These are phyloP conservation scores for Mycena rosella DNA, from an alignment of 768 basidiomycete genomes.

Conservation along the genomic window DNA sequence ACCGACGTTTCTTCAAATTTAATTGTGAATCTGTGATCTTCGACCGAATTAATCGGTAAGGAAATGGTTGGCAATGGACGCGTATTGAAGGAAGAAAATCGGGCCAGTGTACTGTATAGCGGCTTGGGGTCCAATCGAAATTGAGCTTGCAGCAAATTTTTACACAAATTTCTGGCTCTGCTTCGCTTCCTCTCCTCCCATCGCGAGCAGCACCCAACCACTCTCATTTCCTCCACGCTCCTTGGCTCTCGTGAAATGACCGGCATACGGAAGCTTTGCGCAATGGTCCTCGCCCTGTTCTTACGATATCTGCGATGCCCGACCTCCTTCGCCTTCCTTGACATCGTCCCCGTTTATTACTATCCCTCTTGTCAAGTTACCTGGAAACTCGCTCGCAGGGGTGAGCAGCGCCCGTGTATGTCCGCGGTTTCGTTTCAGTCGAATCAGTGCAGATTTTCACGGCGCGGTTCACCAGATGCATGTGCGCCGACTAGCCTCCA, in stretches of 20 bases:
- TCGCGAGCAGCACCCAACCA: neutral
- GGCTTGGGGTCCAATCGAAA: too few species aligned
- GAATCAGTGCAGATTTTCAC: neutral
- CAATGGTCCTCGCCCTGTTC: slow-evolving; percentile 8
- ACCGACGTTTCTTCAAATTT: too few species aligned
- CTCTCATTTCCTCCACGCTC: neutral
- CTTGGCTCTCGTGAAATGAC: neutral
- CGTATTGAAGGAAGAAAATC: too few species aligned
- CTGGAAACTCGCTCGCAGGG: neutral
- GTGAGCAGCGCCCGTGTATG: slow-evolving; percentile 34
- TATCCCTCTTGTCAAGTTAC: slow-evolving; percentile 36
- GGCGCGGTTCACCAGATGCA: slow-evolving; percentile 67
- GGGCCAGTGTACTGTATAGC: too few species aligned
- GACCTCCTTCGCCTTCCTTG: neutral
- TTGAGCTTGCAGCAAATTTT: too few species aligned
- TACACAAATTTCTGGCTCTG: neutral
- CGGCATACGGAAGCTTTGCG: neutral
- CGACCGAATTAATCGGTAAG: too few species aligned
- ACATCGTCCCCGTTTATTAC: slow-evolving; percentile 33
- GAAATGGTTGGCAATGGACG: too few species aligned
- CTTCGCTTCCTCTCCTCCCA: neutral
- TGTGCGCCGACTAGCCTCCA: slow-evolving; percentile 70
- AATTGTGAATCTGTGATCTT: too few species aligned
- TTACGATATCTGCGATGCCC: slow-evolving; percentile 7
- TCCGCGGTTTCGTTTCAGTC: neutral